Conservation (phyloP, 805 yeast genomes). For the Lachancea meyersii region DNA sequence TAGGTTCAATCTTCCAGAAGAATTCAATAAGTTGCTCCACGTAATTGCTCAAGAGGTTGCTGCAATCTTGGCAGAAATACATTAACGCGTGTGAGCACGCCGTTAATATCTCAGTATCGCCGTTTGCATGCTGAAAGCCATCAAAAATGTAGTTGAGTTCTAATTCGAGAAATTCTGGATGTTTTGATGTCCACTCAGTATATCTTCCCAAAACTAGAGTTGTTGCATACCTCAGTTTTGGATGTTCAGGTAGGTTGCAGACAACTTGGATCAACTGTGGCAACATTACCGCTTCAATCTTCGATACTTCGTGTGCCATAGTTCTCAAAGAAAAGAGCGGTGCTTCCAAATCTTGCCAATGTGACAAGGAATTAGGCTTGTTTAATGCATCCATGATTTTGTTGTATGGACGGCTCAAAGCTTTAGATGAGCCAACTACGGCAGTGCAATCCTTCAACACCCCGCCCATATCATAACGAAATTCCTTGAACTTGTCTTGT, state of each 20-base stretch:
- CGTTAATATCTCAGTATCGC: constrained; percentile 44
- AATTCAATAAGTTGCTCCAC: constrained; percentile 71
- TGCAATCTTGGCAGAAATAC: constrained; percentile 92
- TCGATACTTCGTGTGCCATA: constrained; percentile 86
- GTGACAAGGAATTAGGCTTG: constrained; percentile 25
- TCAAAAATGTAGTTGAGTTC: constrained; percentile 78
- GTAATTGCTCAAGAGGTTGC: constrained; percentile 53
- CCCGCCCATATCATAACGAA: constrained; percentile 95
- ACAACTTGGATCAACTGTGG: constrained; percentile 50
- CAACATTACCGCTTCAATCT: constrained; percentile 55
- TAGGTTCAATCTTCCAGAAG: constrained; percentile 50
- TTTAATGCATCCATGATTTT: constrained; percentile 42
- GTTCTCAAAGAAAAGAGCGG: constrained; percentile 84
- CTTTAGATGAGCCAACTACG: constrained; percentile 70
- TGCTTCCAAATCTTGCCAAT: constrained; percentile 88
- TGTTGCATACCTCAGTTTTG: constrained; percentile 84
- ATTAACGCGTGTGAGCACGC: constrained; percentile 92
- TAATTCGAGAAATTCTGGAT: constrained; percentile 73
- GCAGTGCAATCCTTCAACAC: constrained; percentile 94
- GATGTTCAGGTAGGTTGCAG: constrained; percentile 79
- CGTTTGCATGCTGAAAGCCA: constrained; percentile 48
- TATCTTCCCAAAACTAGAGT: constrained; percentile 92
- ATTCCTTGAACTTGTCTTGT: constrained; percentile 89
- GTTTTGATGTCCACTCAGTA: constrained; percentile 88
- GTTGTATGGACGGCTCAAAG: constrained; percentile 64